Percentiles rank a stretch among this genome's conserved stretches.
Evolutionary conservation across 352 stramenopile species (phyloP).

Genomic region (Phytophthora syringae): DNA sequence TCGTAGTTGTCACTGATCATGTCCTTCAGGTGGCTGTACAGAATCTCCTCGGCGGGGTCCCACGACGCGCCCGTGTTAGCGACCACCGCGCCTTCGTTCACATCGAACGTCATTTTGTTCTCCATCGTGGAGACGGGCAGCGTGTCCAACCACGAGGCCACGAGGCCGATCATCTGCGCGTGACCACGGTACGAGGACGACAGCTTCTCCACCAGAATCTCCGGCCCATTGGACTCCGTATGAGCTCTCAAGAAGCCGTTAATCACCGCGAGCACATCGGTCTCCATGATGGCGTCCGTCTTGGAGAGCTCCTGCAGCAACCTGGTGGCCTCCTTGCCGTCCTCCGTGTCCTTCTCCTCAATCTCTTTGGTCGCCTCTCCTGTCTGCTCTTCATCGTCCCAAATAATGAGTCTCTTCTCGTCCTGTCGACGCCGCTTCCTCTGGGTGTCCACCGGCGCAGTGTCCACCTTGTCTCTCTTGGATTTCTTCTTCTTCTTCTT

Average conservation of each 20-base stretch:
- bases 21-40: constrained; percentile 80
- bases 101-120: constrained; percentile 81
- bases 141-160: constrained; percentile 84
- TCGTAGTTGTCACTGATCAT: constrained; percentile 86
- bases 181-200: constrained; percentile 88
- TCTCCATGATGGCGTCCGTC: constrained; percentile 86
- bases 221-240: constrained; percentile 79
- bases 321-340: constrained; percentile 76
- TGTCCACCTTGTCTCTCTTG: constrained; percentile 39
- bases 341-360: constrained; percentile 68
- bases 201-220: constrained; percentile 87
- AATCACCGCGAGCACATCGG: constrained; percentile 78
- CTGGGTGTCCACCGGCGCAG: constrained; percentile 23
- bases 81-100: constrained; percentile 68
- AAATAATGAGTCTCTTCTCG: constrained; percentile 84
- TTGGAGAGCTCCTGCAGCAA: constrained; percentile 73
- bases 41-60: constrained; percentile 77
- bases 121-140: constrained; percentile 71
- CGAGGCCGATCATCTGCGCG: constrained; percentile 86
- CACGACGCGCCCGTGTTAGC: constrained; percentile 74
- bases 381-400: constrained; percentile 71
- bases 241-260: constrained; percentile 86
- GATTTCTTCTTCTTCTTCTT: constrained; percentile 58
- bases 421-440: constrained; percentile 55
- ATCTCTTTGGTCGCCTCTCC: constrained; percentile 40